phyloP scores from a whole-genome alignment of 805 yeast genomes.

The Alloascoidea hylecoeti region DNA sequence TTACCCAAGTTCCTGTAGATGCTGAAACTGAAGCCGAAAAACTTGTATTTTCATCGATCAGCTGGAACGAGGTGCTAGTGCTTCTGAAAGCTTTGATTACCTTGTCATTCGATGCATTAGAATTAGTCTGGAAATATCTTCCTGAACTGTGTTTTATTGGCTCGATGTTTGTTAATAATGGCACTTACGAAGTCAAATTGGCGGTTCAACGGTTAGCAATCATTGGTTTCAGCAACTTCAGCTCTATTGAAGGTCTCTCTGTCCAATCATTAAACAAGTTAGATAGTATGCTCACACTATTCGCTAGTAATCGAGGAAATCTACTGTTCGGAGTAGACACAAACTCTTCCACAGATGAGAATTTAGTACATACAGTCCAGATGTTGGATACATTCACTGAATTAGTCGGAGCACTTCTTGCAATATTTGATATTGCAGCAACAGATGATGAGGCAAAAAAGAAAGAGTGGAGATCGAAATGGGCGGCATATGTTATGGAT shows the following conservation, averaged over 20 bases:
- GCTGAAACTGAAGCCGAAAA: conserved; percentile 14
- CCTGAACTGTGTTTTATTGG: conserved; percentile 62
- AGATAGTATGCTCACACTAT: conserved; percentile 20
- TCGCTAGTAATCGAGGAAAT: neutral
- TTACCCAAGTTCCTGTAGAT: neutral
- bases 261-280: conserved; percentile 24
- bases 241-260: conserved; percentile 39
- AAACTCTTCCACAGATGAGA: conserved; percentile 23
- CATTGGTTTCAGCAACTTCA: conserved; percentile 57
- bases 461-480: conserved; percentile 45
- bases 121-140: conserved; percentile 18
- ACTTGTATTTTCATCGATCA: neutral
- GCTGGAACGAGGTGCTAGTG: conserved; percentile 57
- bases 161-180: conserved; percentile 38
- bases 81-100: conserved; percentile 46
- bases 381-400: neutral
- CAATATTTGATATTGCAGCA: conserved; percentile 20
- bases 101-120: conserved; percentile 42
- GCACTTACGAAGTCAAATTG: conserved; percentile 39
- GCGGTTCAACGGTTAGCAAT: conserved; percentile 46
- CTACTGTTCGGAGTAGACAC: conserved; percentile 22
- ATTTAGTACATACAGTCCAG: neutral
- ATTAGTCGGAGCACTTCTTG: neutral
- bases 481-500: conserved; percentile 50
- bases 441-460: conserved; percentile 26